A percentile compares a stretch with the other conserved stretches of the same genome.
Conservation (phyloP, 129 eudicot species). For the Centella asiatica region DNA sequence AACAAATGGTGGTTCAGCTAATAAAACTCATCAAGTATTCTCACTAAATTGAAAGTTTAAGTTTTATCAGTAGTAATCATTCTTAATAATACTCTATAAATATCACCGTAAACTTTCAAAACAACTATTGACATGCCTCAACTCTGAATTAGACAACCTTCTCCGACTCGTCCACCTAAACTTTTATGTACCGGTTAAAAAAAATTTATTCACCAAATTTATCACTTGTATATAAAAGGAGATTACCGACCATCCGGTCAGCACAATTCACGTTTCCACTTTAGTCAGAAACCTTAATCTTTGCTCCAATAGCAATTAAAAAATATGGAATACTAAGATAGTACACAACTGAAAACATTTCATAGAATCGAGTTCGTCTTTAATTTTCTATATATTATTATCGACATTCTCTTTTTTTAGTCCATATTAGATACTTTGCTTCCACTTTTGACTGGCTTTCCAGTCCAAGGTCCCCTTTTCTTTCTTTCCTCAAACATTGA, state of each 20-base stretch:
- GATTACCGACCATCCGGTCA: background rate
- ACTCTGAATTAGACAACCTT: too few species aligned
- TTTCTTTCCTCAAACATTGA: conserved; percentile 11
- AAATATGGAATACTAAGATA: background rate
- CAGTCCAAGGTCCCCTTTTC: conserved; percentile 28
- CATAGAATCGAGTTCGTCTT: conserved; percentile 11
- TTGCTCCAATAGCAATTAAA: background rate
- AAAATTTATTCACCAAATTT: background rate
- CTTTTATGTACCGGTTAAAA: too few species aligned
- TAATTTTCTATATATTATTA: background rate
- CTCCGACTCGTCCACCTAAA: too few species aligned
- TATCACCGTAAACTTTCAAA: too few species aligned
- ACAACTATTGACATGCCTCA: too few species aligned
- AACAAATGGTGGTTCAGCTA: too few species aligned
- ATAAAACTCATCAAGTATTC: too few species aligned
- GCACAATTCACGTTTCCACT: conserved; percentile 1
- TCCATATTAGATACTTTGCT: conserved; percentile 6
- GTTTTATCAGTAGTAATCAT: too few species aligned
- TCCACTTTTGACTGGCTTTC: conserved; percentile 37
- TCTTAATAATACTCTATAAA: too few species aligned
- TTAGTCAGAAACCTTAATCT: background rate
- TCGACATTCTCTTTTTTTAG: background rate
- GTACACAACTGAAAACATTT: conserved; percentile 14
- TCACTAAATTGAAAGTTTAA: too few species aligned
- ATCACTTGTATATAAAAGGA: background rate